Evolutionary conservation across 148 eudicot genomes (phyloP), one percentile per base, ranked within the genome.

Genomic region (Silene latifolia): DNA sequence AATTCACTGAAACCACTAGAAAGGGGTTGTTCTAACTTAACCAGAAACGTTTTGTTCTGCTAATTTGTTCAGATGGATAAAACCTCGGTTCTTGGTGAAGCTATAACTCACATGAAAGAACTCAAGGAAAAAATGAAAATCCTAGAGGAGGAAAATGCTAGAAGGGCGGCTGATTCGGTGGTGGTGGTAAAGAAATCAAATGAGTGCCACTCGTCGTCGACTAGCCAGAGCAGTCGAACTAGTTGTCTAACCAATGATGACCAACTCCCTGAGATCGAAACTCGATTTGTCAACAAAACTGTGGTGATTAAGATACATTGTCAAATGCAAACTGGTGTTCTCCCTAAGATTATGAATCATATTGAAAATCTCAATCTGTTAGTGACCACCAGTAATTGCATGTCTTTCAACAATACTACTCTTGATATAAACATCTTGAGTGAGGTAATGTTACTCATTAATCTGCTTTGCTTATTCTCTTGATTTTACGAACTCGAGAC

Each of bases 71-170:
- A 83, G 86, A 63, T 78, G 75, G 83, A 83, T 58, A 83, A 83
- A 72, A 70, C 81, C 19, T 64, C 86, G 5, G 79, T 83, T 15
- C 77, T 83, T 0, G 83, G 79, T 17, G 86, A 78, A 48, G 83
- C 86, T 0, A 77, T 81, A 3, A 75, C 62, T 32, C 80, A 80
- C 77, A 71, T 80, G 78, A 81, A 80, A 54, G 44, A 83, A 8
- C 77, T 83, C 8, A 74, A 80, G 68, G 79, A 74, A 61, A 81
- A 65, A n/a, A 7, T 80, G 42, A 77, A 74, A 42, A 58, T 19
- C 12, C 78, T 83, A 3, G 82, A 83, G 59, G 83, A 85, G 35
- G 71, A 63, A n/a, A 74, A 10, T 5, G 54, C 66, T 12, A 69
- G 18, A 17, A 62, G 19, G n/a, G 21, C 57, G 1, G 57, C 20